Evolutionary conservation across 495 filamentous ascomycete species (phyloP), one percentile per base, ranked within the genome.

Genomic region (Tuber calosporum): DNA sequence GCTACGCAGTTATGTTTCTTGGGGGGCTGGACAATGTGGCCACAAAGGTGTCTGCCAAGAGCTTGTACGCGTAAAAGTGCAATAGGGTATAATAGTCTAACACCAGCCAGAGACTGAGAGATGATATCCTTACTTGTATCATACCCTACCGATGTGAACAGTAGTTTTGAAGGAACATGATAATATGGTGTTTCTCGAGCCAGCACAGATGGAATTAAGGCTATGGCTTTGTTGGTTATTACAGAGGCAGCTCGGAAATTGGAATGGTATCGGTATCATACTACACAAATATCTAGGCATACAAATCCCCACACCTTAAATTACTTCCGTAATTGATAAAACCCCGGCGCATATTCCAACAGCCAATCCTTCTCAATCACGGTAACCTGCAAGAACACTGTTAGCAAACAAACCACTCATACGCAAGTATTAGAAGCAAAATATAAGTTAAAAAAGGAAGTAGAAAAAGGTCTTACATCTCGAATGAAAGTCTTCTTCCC

Each of bases 281-380:
- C n/a, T 30, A 30, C n/a, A 11, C 53, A 6, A 17, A 19, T 73
- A 71, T 38, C 70, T 40, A 68, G 22, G 62, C 58, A 69, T 62
- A 34, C n/a, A 38, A 58, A 45, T 13, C 69, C 3, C 39, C 72
- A 73, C n/a, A 2, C 66, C 62, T 45, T 68, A 26, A 68, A n/a
- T 68, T 67, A 78, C 43, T 85, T 74, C 58, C 72, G 68, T 19
- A 92, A 83, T 76, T 87, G 87, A 83, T 97, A 98, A 81, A 91
- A 98, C 66, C 89, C 88, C 0, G 91, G 88, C 37, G 92, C 92
- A 87, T 93, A 96, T 82, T 98, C 94, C 68, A 95, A 75, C 75
- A 99, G 86, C 90, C 94, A 99, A 66, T 84, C 85, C 85, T 92
- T 97, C 82, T 97, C 91, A 73, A 98, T 93, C 85, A 91, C 93